phyloP scores from a whole-genome alignment of 345 rosid genomes.

The Lepidium didymum region DNA sequence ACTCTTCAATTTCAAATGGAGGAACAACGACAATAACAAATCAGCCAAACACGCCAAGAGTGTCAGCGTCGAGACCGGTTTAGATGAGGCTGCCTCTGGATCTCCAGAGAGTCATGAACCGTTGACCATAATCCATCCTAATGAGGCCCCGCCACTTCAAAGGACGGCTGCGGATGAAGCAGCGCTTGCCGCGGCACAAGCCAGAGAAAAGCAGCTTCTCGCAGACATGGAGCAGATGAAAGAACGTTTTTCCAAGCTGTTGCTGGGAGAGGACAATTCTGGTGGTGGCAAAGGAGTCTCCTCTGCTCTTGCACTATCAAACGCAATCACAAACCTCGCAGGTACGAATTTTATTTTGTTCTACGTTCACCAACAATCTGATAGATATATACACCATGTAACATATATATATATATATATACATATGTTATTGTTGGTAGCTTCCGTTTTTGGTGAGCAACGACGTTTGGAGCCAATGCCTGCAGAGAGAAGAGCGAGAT shows the following conservation, averaged over 20 bases:
- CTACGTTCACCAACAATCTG: not conserved
- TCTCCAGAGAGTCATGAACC: constrained; percentile 19
- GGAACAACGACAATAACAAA: constrained; percentile 32
- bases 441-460: constrained; percentile 46
- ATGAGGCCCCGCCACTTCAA: constrained; percentile 20
- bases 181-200: constrained; percentile 15
- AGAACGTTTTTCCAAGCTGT: constrained; percentile 55
- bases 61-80: constrained; percentile 31
- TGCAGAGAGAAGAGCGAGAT: constrained; percentile 47
- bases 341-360: constrained; percentile 10
- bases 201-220: constrained; percentile 35
- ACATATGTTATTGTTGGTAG: constrained; percentile 7
- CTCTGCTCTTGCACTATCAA: constrained; percentile 67
- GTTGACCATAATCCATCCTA: constrained; percentile 9
- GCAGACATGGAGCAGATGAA: constrained; percentile 51
- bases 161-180: constrained; percentile 16
- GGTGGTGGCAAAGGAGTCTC: constrained; percentile 75
- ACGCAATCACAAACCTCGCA: constrained; percentile 42
- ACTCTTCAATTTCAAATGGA: constrained; percentile 53
- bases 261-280: constrained; percentile 71
- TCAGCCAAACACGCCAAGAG: constrained; percentile 41
- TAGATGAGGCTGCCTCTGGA: constrained; percentile 19
- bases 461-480: constrained; percentile 56
- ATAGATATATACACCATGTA: not conserved
- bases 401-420: too few relatives aligned